Conservation (phyloP, 306 rosid genomes). For the Echinosophora koreensis region DNA sequence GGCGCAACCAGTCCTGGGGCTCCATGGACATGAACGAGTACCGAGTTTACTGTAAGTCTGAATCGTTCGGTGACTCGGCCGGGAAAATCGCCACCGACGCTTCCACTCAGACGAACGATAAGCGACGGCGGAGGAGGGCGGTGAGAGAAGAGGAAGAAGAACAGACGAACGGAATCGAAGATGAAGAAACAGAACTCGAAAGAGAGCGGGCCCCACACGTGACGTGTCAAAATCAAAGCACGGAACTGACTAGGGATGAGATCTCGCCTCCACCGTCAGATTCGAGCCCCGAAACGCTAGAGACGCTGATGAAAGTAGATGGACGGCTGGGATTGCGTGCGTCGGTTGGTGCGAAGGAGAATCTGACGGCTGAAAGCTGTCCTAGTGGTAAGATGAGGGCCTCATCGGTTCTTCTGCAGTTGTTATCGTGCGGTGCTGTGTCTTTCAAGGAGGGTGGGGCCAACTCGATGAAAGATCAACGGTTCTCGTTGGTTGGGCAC, state of each 20-base stretch:
- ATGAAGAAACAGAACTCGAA: constrained; percentile 35
- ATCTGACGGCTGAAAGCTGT: constrained; percentile 58
- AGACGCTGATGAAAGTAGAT: constrained; percentile 83
- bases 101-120: constrained; percentile 93
- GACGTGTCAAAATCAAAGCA: constrained; percentile 52
- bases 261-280: constrained; percentile 98
- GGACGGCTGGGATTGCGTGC: constrained; percentile 63
- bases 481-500: constrained; percentile 69
- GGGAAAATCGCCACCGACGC: constrained; percentile 83
- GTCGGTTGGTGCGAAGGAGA: constrained; percentile 38
- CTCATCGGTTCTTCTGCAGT: constrained; percentile 78
- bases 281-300: constrained; percentile 94
- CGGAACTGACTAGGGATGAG: constrained; percentile 88
- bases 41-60: constrained; percentile 90
- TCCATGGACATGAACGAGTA: constrained; percentile 83
- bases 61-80: constrained; percentile 71
- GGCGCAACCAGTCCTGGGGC: constrained; percentile 94
- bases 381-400: constrained; percentile 79
- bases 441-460: constrained; percentile 80
- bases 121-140: constrained; percentile 69
- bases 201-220: constrained; percentile 44
- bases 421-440: constrained; percentile 86
- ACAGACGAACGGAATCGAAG: constrained; percentile 51
- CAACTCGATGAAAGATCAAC: constrained; percentile 62
- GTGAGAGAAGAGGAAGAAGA: constrained; percentile 43